A percentile compares a stretch with the other conserved stretches of the same genome.
These are phyloP conservation scores for Coniochaeta sp. DNA, from an alignment of 2,329 filamentous ascomycete genomes.

Conservation along the genomic window DNA sequence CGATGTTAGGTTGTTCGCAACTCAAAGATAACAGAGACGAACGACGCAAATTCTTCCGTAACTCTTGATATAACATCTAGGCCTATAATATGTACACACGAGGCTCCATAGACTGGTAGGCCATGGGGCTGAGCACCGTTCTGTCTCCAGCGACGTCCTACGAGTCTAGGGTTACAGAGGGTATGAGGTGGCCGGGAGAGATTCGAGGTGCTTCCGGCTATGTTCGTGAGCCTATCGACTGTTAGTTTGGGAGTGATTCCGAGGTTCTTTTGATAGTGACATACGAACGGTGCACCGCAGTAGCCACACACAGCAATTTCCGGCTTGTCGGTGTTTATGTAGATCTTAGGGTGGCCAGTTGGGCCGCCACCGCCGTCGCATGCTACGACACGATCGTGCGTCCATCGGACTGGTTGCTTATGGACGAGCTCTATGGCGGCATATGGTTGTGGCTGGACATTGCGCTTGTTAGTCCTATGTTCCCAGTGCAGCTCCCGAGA, in stretches of 20 bases:
- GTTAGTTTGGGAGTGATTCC: conserved; percentile 11
- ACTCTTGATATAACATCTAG: conserved; percentile 1
- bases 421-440: conserved; percentile 95
- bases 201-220: conserved; percentile 75
- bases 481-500: background rate
- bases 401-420: conserved; percentile 91
- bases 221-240: conserved; percentile 73
- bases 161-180: conserved; percentile 44
- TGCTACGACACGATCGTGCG: conserved; percentile 68
- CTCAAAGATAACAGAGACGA: background rate
- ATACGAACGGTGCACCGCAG: conserved; percentile 87
- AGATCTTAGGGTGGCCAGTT: conserved; percentile 84
- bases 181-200: conserved; percentile 72
- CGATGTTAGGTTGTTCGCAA: background rate
- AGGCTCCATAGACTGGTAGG: background rate
- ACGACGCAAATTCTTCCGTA: background rate
- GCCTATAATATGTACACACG: background rate
- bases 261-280: conserved; percentile 26
- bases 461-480: background rate
- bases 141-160: background rate
- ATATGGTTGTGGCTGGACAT: conserved; percentile 62
- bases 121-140: background rate
- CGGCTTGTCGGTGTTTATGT: conserved; percentile 97
- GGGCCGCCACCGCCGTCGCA: conserved; percentile 93
- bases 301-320: conserved; percentile 88